These are phyloP conservation scores for Suaeda aralocaspica DNA, from an alignment of 148 eudicot genomes.

Conservation along the genomic window DNA sequence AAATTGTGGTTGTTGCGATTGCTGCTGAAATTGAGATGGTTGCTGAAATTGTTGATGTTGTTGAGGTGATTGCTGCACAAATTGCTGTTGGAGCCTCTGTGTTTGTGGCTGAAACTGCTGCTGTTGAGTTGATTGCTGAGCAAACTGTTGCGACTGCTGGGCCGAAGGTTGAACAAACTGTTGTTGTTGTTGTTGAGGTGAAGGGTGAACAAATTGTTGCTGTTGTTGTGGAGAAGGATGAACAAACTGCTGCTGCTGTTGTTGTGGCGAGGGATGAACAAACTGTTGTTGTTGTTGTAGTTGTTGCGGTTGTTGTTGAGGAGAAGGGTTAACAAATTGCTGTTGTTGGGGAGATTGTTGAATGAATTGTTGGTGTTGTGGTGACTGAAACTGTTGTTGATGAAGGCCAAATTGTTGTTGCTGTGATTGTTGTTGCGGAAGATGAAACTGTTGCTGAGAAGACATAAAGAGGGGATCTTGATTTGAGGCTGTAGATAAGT, in stretches of 20 bases:
- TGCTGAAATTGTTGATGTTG: conserved; percentile 29
- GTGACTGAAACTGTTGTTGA: conserved; percentile 29
- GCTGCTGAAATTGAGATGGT: conserved; percentile 28
- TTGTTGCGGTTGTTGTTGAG: conserved; percentile 27
- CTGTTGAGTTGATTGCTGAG: conserved; percentile 28
- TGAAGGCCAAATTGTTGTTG: conserved; percentile 42
- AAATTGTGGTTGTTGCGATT: neutral
- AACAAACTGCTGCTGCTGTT: conserved; percentile 30
- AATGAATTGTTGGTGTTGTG: conserved; percentile 26
- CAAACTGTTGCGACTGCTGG: conserved; percentile 27
- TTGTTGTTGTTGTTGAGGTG: conserved; percentile 32
- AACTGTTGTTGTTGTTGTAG: conserved; percentile 26
- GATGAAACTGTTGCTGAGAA: conserved; percentile 40
- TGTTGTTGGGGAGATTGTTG: conserved; percentile 36
- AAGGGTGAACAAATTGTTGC: conserved; percentile 24
- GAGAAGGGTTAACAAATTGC: conserved; percentile 20
- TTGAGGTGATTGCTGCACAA: conserved; percentile 35
- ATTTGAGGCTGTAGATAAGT: conserved; percentile 49
- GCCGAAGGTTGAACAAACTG: conserved; percentile 21
- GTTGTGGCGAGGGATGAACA: conserved; percentile 25
- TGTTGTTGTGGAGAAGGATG: conserved; percentile 20
- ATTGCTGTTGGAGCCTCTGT: conserved; percentile 22
- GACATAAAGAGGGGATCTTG: conserved; percentile 60
- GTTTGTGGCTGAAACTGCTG: conserved; percentile 23
- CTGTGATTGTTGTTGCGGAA: conserved; percentile 39